Conservation (phyloP, 2,329 filamentous ascomycete genomes). For the Cadophora gregata region DNA sequence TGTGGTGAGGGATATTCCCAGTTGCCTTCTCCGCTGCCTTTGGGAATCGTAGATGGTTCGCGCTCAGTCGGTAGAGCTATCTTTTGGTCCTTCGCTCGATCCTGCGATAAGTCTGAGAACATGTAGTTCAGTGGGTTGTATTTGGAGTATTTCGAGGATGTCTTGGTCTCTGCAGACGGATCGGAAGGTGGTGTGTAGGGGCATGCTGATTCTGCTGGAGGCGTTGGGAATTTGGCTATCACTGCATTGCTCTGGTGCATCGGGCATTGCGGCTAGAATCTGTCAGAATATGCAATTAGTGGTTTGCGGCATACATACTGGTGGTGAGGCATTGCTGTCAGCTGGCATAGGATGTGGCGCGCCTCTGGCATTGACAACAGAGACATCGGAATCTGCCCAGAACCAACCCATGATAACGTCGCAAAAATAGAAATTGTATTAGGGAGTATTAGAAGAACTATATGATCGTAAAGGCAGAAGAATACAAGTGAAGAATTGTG, state of each 20-base stretch:
- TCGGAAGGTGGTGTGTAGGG: conserved; percentile 44
- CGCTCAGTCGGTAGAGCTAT: conserved; percentile 78
- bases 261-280: conserved; percentile 66
- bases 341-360: conserved; percentile 36
- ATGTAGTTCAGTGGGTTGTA: conserved; percentile 92
- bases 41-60: conserved; percentile 90
- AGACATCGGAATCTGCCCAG: conserved; percentile 41
- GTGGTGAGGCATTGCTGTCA: conserved; percentile 35
- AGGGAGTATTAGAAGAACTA: conserved; percentile 1
- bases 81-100: conserved; percentile 74
- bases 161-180: conserved; percentile 31
- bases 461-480: neutral
- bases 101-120: conserved; percentile 85
- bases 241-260: conserved; percentile 62
- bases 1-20: conserved; percentile 99
- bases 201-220: conserved; percentile 43
- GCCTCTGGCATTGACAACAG: conserved; percentile 34
- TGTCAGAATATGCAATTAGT: conserved; percentile 24
- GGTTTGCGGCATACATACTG: conserved; percentile 32
- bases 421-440: neutral
- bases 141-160: conserved; percentile 63
- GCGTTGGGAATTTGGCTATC: conserved; percentile 38
- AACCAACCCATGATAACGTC: conserved; percentile 42
- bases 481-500: neutral
- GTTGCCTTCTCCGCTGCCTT: conserved; percentile 75